Conservation (phyloP, 2,329 filamentous ascomycete species). For the Volutella citrinella region DNA sequence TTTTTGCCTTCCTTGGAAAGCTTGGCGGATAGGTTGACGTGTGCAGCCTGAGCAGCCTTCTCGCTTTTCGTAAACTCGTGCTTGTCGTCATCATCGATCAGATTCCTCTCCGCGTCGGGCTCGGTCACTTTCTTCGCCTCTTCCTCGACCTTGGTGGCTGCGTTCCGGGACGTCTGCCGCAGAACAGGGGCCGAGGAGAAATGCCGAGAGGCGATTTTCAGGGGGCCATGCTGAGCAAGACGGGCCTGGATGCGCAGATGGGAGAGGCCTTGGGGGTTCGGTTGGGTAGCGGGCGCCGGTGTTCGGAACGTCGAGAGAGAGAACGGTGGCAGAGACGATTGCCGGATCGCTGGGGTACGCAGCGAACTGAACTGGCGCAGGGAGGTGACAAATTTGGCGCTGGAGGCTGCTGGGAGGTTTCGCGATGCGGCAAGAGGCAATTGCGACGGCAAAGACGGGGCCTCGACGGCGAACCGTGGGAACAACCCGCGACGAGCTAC, state of each 20-base stretch:
- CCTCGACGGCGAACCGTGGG: constrained; percentile 42
- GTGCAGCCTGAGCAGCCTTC: constrained; percentile 79
- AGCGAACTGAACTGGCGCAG: constrained; percentile 15
- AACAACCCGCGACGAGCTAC: constrained; percentile 48
- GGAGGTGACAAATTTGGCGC: constrained; percentile 14
- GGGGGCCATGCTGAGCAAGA: constrained; percentile 12
- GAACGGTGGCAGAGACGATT: constrained; percentile 23
- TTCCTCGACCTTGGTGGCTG: constrained; percentile 27
- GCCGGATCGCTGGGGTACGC: constrained; percentile 14
- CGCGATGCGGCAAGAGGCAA: constrained; percentile 19
- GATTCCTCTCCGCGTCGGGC: constrained; percentile 28
- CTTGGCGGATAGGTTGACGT: constrained; percentile 85
- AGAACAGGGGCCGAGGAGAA: constrained; percentile 27
- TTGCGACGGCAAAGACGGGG: constrained; percentile 23
- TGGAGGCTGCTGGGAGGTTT: constrained; percentile 17
- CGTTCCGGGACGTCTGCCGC: constrained; percentile 22
- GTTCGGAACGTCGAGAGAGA: constrained; percentile 22
- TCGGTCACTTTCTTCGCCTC: constrained; percentile 36
- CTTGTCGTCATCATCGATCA: constrained; percentile 32
- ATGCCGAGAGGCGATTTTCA: constrained; percentile 21
- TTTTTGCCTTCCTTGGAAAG: constrained; percentile 77
- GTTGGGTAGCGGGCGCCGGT: constrained; percentile 10
- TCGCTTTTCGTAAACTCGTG: constrained; percentile 65
- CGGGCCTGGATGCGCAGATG: no score
- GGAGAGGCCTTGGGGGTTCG: constrained; percentile 1